Conservation (phyloP, 257 asterid species). For the Solanum bukasovii region DNA sequence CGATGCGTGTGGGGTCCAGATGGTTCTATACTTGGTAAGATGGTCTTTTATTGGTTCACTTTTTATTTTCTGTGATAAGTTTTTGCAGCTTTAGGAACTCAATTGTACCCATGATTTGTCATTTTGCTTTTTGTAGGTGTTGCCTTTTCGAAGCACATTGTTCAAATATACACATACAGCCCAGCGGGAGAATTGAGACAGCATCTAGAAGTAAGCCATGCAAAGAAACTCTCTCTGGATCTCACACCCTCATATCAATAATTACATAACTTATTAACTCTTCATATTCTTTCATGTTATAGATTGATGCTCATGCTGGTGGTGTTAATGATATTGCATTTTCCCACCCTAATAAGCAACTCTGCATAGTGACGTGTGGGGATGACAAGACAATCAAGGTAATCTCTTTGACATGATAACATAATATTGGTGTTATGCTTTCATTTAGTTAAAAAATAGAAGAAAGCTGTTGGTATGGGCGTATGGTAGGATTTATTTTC, state of each 20-base stretch:
- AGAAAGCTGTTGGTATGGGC: neutral
- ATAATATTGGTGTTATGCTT: neutral
- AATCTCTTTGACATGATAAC: neutral
- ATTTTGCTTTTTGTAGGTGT: slow-evolving; percentile 47
- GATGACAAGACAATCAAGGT: slow-evolving; percentile 94
- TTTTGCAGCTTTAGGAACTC: neutral
- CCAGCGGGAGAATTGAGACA: slow-evolving; percentile 79
- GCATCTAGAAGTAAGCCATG: slow-evolving; percentile 60
- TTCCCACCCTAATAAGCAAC: slow-evolving; percentile 90
- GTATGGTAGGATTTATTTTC: neutral
- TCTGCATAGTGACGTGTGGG: slow-evolving; percentile 82
- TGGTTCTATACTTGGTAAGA: slow-evolving; percentile 86
- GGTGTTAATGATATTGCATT: slow-evolving; percentile 93
- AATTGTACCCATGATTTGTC: neutral
- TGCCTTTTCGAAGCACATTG: slow-evolving; percentile 90
- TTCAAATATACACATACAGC: slow-evolving; percentile 76
- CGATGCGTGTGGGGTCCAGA: slow-evolving; percentile 96
- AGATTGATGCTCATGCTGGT: slow-evolving; percentile 91
- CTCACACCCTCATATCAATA: neutral
- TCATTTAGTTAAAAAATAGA: neutral
- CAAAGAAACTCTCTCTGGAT: neutral
- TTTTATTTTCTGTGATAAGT: neutral
- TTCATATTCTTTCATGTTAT: slow-evolving; percentile 6
- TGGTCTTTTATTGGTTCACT: neutral
- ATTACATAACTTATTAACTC: neutral